Evolutionary conservation across 2,329 filamentous ascomycete genomes (phyloP).

Genomic region (Orbilia javanica): DNA sequence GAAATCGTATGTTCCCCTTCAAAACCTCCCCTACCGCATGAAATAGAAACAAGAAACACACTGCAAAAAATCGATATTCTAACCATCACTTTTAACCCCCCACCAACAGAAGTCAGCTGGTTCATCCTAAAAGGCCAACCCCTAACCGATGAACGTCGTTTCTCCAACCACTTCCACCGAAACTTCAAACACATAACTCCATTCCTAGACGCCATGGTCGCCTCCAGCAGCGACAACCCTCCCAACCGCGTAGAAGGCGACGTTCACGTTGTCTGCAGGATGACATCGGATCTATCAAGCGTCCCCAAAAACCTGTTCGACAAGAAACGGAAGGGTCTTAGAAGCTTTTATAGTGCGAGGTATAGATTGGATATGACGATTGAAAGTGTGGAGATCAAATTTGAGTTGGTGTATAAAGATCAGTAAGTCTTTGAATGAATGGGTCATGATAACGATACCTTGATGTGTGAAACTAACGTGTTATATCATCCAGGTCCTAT

Average conservation of each 20-base stretch:
- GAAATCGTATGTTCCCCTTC: slow-evolving; percentile 37
- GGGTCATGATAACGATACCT: background rate
- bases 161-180: slow-evolving; percentile 55
- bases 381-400: slow-evolving; percentile 57
- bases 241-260: slow-evolving; percentile 55
- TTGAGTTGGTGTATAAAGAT: slow-evolving; percentile 57
- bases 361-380: slow-evolving; percentile 57
- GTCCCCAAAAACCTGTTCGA: slow-evolving; percentile 51
- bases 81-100: background rate
- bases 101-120: slow-evolving; percentile 49
- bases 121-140: slow-evolving; percentile 57
- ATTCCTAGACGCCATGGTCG: slow-evolving; percentile 57
- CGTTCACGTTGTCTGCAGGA: slow-evolving; percentile 54
- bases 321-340: slow-evolving; percentile 53
- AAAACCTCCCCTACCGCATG: background rate
- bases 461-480: background rate
- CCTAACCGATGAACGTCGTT: slow-evolving; percentile 56
- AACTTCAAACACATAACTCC: slow-evolving; percentile 55
- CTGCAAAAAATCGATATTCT: background rate
- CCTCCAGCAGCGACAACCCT: slow-evolving; percentile 52
- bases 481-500: slow-evolving; percentile 27
- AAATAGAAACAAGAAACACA: too few species aligned
- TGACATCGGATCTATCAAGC: slow-evolving; percentile 50
- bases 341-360: slow-evolving; percentile 55
- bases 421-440: slow-evolving; percentile 28